phyloP scores from a whole-genome alignment of 495 filamentous ascomycete species.

The Penicillium flavigenum region DNA sequence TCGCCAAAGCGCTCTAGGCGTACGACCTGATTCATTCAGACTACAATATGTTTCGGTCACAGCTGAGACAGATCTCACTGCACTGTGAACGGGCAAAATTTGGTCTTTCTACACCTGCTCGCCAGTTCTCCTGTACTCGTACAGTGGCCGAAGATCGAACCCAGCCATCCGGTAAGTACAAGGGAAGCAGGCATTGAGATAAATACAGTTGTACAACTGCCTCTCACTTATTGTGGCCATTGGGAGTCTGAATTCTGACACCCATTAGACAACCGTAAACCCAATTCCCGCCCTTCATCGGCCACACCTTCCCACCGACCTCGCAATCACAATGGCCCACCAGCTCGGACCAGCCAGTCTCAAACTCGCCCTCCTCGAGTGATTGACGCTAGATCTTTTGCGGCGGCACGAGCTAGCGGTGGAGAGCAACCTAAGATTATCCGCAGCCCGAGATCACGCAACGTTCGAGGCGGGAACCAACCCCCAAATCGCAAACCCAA shows the following conservation, averaged over 20 bases:
- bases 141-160: constrained; percentile 22
- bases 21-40: constrained; percentile 2
- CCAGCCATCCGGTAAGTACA: constrained; percentile 30
- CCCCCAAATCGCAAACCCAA: constrained; percentile 25
- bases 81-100: constrained; percentile 20
- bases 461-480: constrained; percentile 20
- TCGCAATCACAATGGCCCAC: constrained; percentile 24
- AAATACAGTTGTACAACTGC: background rate
- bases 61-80: constrained; percentile 24
- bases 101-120: constrained; percentile 18
- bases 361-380: constrained; percentile 32
- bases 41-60: constrained; percentile 35
- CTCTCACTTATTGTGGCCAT: background rate
- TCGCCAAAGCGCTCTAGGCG: constrained; percentile 9
- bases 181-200: background rate
- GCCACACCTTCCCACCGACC: constrained; percentile 13
- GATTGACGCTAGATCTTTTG: constrained; percentile 46
- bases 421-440: constrained; percentile 37
- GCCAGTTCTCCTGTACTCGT: constrained; percentile 35
- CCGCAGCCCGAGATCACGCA: constrained; percentile 32
- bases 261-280: background rate
- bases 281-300: constrained; percentile 1
- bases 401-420: constrained; percentile 28
- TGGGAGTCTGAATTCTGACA: background rate
- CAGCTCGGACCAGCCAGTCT: constrained; percentile 22